Evolutionary conservation across 371 early-diverging fungal species (phyloP).

Genomic region (Mucor sp.): DNA sequence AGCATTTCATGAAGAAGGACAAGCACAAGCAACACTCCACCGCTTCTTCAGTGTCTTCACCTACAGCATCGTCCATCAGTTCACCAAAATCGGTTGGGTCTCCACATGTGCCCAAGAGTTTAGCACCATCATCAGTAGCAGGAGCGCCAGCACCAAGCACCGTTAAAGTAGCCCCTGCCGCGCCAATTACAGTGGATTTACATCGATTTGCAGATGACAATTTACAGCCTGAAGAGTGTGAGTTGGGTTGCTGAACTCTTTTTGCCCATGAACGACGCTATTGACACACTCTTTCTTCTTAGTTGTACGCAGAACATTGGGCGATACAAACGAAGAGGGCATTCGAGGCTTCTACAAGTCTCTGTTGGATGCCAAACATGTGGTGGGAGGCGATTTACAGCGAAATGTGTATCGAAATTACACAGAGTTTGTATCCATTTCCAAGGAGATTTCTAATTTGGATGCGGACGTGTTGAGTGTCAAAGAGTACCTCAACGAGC

Average conservation of each 20-base stretch:
- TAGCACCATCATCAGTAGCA: background rate
- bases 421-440: conserved; percentile 91
- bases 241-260: too few species aligned
- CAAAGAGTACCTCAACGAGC: conserved; percentile 69
- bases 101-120: background rate
- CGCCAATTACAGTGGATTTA: conserved; percentile 44
- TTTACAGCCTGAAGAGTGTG: conserved; percentile 50
- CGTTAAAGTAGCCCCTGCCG: background rate
- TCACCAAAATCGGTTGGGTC: background rate
- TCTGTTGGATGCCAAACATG: conserved; percentile 73
- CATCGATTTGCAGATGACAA: conserved; percentile 52
- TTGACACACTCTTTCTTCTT: background rate
- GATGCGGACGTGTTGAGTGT: conserved; percentile 76
- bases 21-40: conserved; percentile 6
- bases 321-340: conserved; percentile 64
- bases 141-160: background rate
- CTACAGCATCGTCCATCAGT: background rate
- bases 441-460: conserved; percentile 88
- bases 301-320: conserved; percentile 58
- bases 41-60: background rate
- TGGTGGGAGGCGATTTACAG: conserved; percentile 82
- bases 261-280: background rate
- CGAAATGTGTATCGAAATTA: conserved; percentile 93
- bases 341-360: conserved; percentile 62
- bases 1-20: conserved; percentile 23